A percentile compares a stretch with the other conserved stretches of the same genome.
These are phyloP conservation scores for Penstemon barbatus DNA, from an alignment of 257 asterid species.

Conservation along the genomic window DNA sequence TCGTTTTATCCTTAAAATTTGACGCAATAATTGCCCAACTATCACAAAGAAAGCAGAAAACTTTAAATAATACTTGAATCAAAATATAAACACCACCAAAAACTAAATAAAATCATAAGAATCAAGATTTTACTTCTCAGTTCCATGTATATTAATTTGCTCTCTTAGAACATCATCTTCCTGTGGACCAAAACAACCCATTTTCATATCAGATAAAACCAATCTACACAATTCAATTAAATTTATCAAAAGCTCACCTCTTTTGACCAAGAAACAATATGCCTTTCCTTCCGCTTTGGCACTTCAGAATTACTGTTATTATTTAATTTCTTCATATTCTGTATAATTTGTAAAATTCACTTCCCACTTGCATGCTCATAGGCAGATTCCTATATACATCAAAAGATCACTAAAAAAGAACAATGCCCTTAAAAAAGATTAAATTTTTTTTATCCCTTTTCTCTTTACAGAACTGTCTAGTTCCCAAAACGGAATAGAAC, in stretches of 20 bases:
- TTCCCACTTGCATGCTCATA: conserved; percentile 78
- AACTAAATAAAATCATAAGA: conserved; percentile 18
- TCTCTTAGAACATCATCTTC: conserved; percentile 96
- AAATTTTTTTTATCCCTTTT: conserved; percentile 35
- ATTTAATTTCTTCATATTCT: conserved; percentile 56
- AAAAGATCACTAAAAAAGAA: conserved; percentile 15
- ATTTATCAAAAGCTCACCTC: conserved; percentile 58
- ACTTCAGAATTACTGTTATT: conserved; percentile 34
- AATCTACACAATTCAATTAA: background rate
- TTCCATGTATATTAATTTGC: conserved; percentile 87
- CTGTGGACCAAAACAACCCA: conserved; percentile 46
- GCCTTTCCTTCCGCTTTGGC: conserved; percentile 83
- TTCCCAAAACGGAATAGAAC: conserved; percentile 49
- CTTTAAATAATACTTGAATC: conserved; percentile 22
- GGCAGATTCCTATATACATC: conserved; percentile 49
- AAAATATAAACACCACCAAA: conserved; percentile 21
- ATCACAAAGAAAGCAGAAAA: conserved; percentile 33
- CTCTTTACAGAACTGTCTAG: conserved; percentile 48
- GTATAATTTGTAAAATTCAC: conserved; percentile 45
- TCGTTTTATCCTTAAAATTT: conserved; percentile 88
- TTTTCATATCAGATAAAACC: conserved; percentile 23
- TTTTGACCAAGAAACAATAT: conserved; percentile 97
- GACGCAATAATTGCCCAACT: conserved; percentile 97
- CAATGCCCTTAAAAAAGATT: conserved; percentile 39
- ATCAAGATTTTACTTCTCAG: conserved; percentile 67